These are phyloP conservation scores for Backusella macrospora DNA, from an alignment of 192 early-diverging fungal genomes.

Conservation along the genomic window DNA sequence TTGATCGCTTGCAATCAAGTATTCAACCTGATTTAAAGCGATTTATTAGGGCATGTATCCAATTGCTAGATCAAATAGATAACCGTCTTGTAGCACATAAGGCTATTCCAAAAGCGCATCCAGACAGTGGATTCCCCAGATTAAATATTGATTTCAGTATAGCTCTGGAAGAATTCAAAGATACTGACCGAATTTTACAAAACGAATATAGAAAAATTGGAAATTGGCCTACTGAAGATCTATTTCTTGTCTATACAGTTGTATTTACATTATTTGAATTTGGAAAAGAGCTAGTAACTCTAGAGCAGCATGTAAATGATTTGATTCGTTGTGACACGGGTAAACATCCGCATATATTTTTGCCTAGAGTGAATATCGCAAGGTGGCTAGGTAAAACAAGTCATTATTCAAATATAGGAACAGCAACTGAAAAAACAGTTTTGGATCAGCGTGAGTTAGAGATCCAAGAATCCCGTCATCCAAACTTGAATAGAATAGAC, in stretches of 20 bases:
- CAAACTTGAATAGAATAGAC: too few relatives aligned
- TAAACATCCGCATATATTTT: not conserved
- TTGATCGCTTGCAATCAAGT: too few relatives aligned
- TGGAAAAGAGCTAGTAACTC: slow-evolving; percentile 14
- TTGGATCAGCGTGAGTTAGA: not conserved
- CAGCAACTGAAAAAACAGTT: not conserved
- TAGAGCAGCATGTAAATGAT: slow-evolving; percentile 1
- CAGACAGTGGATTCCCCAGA: too few relatives aligned
- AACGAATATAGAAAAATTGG: not conserved
- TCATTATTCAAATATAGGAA: not conserved
- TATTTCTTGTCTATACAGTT: slow-evolving; percentile 24
- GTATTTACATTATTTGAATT: slow-evolving; percentile 28
- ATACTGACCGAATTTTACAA: not conserved
- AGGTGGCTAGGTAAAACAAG: not conserved
- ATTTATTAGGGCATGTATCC: too few relatives aligned
- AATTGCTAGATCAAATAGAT: too few relatives aligned
- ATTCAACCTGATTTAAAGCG: too few relatives aligned
- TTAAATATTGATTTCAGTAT: too few relatives aligned
- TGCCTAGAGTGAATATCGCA: slow-evolving; percentile 15
- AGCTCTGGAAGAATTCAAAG: not conserved
- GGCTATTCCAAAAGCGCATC: too few relatives aligned
- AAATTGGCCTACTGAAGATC: slow-evolving; percentile 16
- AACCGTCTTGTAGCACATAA: too few relatives aligned
- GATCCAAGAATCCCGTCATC: not conserved
- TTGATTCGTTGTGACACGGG: not conserved